Evolutionary conservation across 2,329 filamentous ascomycete species (phyloP).

Genomic region (Thelonectria discophora): DNA sequence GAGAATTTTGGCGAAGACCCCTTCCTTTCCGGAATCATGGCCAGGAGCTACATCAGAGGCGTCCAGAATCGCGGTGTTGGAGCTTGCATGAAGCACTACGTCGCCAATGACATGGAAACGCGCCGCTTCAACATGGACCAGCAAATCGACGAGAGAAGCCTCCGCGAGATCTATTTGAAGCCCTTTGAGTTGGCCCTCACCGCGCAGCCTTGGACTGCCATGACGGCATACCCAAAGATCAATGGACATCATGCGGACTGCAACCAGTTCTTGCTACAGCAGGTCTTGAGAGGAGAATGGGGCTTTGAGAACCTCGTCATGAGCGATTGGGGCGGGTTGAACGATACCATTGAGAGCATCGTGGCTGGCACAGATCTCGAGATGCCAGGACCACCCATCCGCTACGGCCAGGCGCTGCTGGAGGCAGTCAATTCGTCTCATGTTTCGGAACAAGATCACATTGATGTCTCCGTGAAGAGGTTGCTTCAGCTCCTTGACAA

Average conservation of each 20-base stretch:
- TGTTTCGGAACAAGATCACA: slow-evolving; percentile 5
- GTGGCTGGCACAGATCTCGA: slow-evolving; percentile 37
- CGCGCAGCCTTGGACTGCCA: slow-evolving; percentile 64
- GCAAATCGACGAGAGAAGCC: slow-evolving; percentile 8
- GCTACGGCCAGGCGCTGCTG: slow-evolving; percentile 1
- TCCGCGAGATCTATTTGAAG: slow-evolving; percentile 16
- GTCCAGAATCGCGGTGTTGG: slow-evolving; percentile 49
- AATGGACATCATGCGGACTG: background rate
- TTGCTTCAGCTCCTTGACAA: slow-evolving; percentile 7
- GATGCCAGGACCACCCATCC: slow-evolving; percentile 21
- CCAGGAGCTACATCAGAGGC: slow-evolving; percentile 42
- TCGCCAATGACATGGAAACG: slow-evolving; percentile 46
- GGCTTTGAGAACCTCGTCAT: slow-evolving; percentile 46
- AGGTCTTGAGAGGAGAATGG: slow-evolving; percentile 44
- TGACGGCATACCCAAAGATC: slow-evolving; percentile 10
- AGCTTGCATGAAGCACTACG: slow-evolving; percentile 53
- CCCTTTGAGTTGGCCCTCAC: slow-evolving; percentile 53
- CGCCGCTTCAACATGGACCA: slow-evolving; percentile 12
- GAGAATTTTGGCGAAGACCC: slow-evolving; percentile 52
- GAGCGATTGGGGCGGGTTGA: slow-evolving; percentile 47
- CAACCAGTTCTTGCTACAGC: background rate
- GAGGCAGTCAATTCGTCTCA: background rate
- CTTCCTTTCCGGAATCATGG: slow-evolving; percentile 49
- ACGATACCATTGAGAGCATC: slow-evolving; percentile 40
- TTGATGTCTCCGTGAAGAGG: slow-evolving; percentile 8